These are phyloP conservation scores for Stentor roeselii DNA, from an alignment of 73 alveolate genomes.

Conservation along the genomic window DNA sequence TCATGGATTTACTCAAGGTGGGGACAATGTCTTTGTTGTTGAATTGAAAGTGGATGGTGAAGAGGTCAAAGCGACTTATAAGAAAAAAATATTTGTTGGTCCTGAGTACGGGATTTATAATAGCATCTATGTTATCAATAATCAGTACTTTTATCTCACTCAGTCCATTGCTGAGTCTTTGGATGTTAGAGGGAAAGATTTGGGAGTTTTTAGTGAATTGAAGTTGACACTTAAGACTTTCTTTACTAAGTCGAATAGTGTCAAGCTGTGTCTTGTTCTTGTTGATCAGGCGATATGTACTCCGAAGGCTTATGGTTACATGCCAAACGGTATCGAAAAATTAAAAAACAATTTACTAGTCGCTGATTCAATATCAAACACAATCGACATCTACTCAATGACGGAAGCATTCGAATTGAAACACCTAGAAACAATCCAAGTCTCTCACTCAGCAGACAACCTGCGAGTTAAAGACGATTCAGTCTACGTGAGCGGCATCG, in stretches of 20 bases:
- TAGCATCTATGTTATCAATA: neutral
- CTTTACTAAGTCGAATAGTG: neutral
- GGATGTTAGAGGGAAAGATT: no score
- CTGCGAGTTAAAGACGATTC: neutral
- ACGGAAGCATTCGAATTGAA: neutral
- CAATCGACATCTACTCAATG: neutral
- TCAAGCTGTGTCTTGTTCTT: neutral
- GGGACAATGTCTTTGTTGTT: neutral
- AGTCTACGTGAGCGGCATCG: neutral
- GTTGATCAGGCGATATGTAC: neutral
- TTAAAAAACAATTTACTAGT: neutral
- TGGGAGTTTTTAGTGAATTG: no score
- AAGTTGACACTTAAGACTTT: no score
- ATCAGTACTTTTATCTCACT: no score
- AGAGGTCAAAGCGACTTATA: neutral
- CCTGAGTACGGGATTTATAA: neutral
- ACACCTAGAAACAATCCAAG: neutral
- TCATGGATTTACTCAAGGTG: neutral
- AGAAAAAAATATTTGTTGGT: neutral
- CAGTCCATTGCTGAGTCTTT: no score
- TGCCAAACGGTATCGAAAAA: neutral
- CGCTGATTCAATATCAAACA: neutral
- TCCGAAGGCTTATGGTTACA: neutral
- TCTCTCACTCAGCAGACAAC: slow-evolving; percentile 15
- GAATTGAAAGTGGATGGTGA: neutral